Evolutionary conservation across 495 filamentous ascomycete species (phyloP), one percentile per base, ranked within the genome.

Genomic region (Tirmania nivea): DNA sequence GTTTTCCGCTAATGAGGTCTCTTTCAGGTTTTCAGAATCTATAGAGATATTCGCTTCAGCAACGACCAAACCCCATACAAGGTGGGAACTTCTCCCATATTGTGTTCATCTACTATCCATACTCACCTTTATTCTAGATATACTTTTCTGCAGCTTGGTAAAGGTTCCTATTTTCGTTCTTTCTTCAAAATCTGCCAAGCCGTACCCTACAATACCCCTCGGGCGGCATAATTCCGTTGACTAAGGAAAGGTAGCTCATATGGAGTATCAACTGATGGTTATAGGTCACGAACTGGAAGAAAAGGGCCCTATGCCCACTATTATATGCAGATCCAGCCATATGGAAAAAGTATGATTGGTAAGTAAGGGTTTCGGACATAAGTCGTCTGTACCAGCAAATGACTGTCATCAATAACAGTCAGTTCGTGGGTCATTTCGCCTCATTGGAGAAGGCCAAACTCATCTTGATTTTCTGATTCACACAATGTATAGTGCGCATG

Each of bases 81-180:
- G 55, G 61, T 61, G 54, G 25, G 4, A 56, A 50, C 3, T 20
- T 19, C 19, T n/a, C 19, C 7, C 42, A 19, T 3, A 8, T n/a
- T 48, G 4, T 3, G n/a, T 48, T 19, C 19, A 48, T 6, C 49
- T 6, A 2, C 2, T 2, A 45, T 45, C 12, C 12, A 45, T 14
- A 6, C 12, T 45, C 39, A 45, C 3, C 17, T 45, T 19, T 45
- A 19, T 19, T 45, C 56, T 19, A 63, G 61, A 60, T 57, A 21
- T 21, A 60, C 51, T 60, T 63, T 39, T 60, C 60, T 54, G 57
- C 55, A 52, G 61, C 61, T 54, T 63, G 57, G 60, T 63, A 63
- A 55, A 53, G 35, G 25, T 20, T 12, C 31, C 36, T 37, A 2
- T 31, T 51, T 34, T 45, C 11, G 7, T 31, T 31, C 25, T 3